Evolutionary conservation across 495 filamentous ascomycete species (phyloP), one percentile per base, ranked within the genome.

Genomic region (Tetracladium setigerum): DNA sequence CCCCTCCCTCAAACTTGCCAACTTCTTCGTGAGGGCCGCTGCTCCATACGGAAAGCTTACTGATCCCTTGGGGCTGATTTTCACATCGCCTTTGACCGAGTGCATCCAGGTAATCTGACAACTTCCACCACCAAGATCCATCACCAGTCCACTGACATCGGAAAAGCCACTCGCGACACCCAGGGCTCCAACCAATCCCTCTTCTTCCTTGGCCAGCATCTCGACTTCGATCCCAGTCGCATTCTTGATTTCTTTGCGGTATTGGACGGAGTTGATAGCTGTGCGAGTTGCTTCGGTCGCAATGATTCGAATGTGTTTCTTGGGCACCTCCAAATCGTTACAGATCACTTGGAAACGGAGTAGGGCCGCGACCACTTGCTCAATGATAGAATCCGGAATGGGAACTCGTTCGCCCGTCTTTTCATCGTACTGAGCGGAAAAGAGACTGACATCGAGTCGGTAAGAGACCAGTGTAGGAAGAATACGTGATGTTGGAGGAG

Each of bases 31-130:
- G 45, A 87, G 62, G 0, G 84, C 84, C 16, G 84, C 83, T 19
- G 83, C 84, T 14, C 83, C 83, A 49, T 85, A 87, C 1, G 83
- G 83, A 47, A 87, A 72, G 54, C 82, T 84, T 12, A 84, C 64
- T 0, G 81, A 66, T 0, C 73, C 73, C 10, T 61, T 56, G 4
- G 74, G 67, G 30, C 71, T 71, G 42, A 78, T 79, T 10, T 67
- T 54, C 4, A 82, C 68, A 4, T 69, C 53, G 5, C 76, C 79
- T 1, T 66, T 50, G 13, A 67, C 58, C 2, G 71, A 72, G n/a
- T 68, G 61, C 55, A 86, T 69, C 81, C 81, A 86, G 3, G 77
- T 81, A 48, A 87, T 69, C 59, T 87, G 83, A 50, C 79, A 81
- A 49, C 81, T 84, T 0, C 83, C 83, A 5, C 83, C 83, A 0